Conservation (phyloP, 2,329 filamentous ascomycete species). For the Fusarium setosum region DNA sequence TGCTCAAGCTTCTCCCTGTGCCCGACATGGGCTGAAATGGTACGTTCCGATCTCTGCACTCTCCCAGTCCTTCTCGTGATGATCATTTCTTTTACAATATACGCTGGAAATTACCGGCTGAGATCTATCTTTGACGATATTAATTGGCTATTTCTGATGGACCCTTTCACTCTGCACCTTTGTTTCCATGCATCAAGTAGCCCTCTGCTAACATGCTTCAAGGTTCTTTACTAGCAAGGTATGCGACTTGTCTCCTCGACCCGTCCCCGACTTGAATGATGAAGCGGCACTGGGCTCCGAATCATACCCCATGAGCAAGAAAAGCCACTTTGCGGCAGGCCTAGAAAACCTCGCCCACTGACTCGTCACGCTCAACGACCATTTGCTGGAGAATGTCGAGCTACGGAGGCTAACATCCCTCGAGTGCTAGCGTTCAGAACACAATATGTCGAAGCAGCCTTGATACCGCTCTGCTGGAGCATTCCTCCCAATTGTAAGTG, state of each 20-base stretch:
- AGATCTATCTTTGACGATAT: slow-evolving; percentile 81
- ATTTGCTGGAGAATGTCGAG: slow-evolving; percentile 15
- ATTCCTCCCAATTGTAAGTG: slow-evolving; percentile 26
- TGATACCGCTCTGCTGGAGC: not conserved
- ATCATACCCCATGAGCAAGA: slow-evolving; percentile 75
- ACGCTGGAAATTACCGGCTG: slow-evolving; percentile 98
- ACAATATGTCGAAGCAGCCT: no score
- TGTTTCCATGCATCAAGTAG: slow-evolving; percentile 16
- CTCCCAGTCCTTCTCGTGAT: slow-evolving; percentile 51
- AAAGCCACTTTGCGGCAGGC: slow-evolving; percentile 95
- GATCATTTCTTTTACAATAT: slow-evolving; percentile 75
- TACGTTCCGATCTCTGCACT: slow-evolving; percentile 40
- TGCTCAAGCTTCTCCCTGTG: slow-evolving; percentile 14
- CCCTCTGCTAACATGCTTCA: slow-evolving; percentile 47
- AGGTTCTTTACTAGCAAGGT: slow-evolving; percentile 47
- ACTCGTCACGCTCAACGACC: slow-evolving; percentile 52
- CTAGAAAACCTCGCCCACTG: slow-evolving; percentile 99
- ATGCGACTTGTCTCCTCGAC: slow-evolving; percentile 36
- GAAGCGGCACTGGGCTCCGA: slow-evolving; percentile 99
- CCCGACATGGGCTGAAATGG: slow-evolving; percentile 37
- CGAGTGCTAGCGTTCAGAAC: slow-evolving; percentile 30
- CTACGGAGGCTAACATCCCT: slow-evolving; percentile 35
- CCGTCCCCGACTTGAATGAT: slow-evolving; percentile 67
- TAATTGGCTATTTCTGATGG: slow-evolving; percentile 88
- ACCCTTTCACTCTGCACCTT: slow-evolving; percentile 18